These are phyloP conservation scores for Kwoniella pini DNA, from an alignment of 768 basidiomycete genomes.

Conservation along the genomic window DNA sequence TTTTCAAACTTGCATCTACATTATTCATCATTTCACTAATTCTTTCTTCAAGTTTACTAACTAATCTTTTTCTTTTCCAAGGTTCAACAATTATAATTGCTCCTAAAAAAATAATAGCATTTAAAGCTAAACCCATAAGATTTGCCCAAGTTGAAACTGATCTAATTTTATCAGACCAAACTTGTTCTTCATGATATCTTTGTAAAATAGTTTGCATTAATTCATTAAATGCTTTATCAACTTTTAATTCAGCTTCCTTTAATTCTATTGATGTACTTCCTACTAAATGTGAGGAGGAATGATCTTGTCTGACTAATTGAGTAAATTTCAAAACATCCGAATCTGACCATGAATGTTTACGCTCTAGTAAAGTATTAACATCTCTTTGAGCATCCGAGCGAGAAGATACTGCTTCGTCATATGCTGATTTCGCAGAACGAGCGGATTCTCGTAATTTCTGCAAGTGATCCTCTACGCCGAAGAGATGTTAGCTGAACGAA, in stretches of 20 bases:
- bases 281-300: constrained; percentile 79
- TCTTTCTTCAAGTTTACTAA: constrained; percentile 85
- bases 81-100: constrained; percentile 93
- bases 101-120: constrained; percentile 83
- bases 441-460: constrained; percentile 67
- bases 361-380: constrained; percentile 90
- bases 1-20: constrained; percentile 54
- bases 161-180: constrained; percentile 98
- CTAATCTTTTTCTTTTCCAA: constrained; percentile 85
- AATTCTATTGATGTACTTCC: constrained; percentile 67
- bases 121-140: constrained; percentile 78
- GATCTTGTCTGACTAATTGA: constrained; percentile 83
- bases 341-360: constrained; percentile 92
- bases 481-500: background rate
- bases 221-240: constrained; percentile 80
- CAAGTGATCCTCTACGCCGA: constrained; percentile 69
- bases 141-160: constrained; percentile 92
- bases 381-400: constrained; percentile 88
- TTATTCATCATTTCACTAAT: constrained; percentile 62
- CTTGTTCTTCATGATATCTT: constrained; percentile 95
- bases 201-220: constrained; percentile 81
- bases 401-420: constrained; percentile 74
- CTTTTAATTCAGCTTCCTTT: constrained; percentile 70
- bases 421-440: constrained; percentile 68
- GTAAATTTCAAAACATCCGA: constrained; percentile 85